A percentile compares a stretch with the other conserved stretches of the same genome.
Evolutionary conservation across 495 filamentous ascomycete species (phyloP).

Genomic region (Wilcoxina mikolae): DNA sequence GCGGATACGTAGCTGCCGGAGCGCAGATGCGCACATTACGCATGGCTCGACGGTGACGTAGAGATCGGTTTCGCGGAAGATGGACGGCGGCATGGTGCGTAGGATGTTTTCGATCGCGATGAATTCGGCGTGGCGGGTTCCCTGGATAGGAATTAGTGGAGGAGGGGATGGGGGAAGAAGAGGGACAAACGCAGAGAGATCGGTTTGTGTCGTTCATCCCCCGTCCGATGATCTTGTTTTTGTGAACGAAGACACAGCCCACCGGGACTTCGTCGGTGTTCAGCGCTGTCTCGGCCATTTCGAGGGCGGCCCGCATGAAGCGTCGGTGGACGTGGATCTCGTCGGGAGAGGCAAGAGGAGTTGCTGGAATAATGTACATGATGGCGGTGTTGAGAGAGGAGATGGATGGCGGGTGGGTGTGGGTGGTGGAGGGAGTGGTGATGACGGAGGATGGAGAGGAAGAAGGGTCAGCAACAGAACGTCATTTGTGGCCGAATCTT

Average conservation of each 20-base stretch:
- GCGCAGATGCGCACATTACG: slow-evolving; percentile 91
- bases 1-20: slow-evolving; percentile 67
- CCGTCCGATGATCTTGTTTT: slow-evolving; percentile 55
- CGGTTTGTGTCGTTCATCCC: slow-evolving; percentile 96
- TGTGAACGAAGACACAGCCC: slow-evolving; percentile 78
- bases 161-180: background rate
- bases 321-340: background rate
- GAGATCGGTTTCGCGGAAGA: slow-evolving; percentile 57
- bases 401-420: background rate
- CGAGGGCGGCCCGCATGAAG: slow-evolving; percentile 7
- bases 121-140: slow-evolving; percentile 89
- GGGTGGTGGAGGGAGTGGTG: background rate
- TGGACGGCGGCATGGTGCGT: slow-evolving; percentile 38
- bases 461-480: no score
- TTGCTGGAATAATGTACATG: background rate
- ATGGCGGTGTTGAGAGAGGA: background rate
- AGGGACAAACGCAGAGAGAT: slow-evolving; percentile 44
- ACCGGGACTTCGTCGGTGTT: slow-evolving; percentile 78
- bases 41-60: slow-evolving; percentile 98
- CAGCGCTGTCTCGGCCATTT: slow-evolving; percentile 53
- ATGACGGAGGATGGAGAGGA: no score
- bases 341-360: background rate
- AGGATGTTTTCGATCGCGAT: slow-evolving; percentile 59
- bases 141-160: slow-evolving; percentile 35
- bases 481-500: no score